phyloP scores from a whole-genome alignment of 768 basidiomycete species.

The Suillus americanus region DNA sequence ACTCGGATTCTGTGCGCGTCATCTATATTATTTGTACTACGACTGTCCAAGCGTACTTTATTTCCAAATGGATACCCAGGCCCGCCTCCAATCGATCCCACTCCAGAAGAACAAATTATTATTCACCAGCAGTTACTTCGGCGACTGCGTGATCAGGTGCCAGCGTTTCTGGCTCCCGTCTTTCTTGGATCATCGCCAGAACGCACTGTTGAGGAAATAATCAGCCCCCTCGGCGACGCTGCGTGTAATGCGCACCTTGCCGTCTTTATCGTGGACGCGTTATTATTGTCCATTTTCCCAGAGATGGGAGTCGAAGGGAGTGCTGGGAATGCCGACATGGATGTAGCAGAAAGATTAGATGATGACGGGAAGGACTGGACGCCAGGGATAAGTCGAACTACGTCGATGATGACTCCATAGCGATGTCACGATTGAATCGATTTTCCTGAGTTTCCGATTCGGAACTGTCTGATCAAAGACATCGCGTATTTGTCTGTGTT shows the following conservation, averaged over 20 bases:
- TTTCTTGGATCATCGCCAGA: slow-evolving; percentile 55
- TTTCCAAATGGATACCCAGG: slow-evolving; percentile 92
- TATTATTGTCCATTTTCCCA: slow-evolving; percentile 74
- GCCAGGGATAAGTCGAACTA: background rate
- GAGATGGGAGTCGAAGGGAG: slow-evolving; percentile 52
- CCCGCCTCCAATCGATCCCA: slow-evolving; percentile 70
- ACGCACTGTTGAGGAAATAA: slow-evolving; percentile 47
- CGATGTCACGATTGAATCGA: background rate
- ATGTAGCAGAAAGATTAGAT: slow-evolving; percentile 5
- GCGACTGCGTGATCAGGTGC: slow-evolving; percentile 41
- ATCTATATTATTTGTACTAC: slow-evolving; percentile 53
- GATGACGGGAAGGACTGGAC: slow-evolving; percentile 1
- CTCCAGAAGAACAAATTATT: slow-evolving; percentile 68
- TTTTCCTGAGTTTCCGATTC: background rate
- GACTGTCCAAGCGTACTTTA: slow-evolving; percentile 63
- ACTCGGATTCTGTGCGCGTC: slow-evolving; percentile 50
- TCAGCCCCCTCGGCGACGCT: slow-evolving; percentile 60
- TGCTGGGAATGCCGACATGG: background rate
- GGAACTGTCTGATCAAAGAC: background rate
- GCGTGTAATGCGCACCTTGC: slow-evolving; percentile 81
- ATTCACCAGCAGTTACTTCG: slow-evolving; percentile 44
- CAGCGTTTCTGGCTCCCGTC: slow-evolving; percentile 38
- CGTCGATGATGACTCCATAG: background rate
- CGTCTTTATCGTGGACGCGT: slow-evolving; percentile 69
- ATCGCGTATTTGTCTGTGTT: slow-evolving; percentile 20